A percentile compares a stretch with the other conserved stretches of the same genome.
Conservation (phyloP, 2,329 filamentous ascomycete genomes). For the Pseudocercospora cruenta region DNA sequence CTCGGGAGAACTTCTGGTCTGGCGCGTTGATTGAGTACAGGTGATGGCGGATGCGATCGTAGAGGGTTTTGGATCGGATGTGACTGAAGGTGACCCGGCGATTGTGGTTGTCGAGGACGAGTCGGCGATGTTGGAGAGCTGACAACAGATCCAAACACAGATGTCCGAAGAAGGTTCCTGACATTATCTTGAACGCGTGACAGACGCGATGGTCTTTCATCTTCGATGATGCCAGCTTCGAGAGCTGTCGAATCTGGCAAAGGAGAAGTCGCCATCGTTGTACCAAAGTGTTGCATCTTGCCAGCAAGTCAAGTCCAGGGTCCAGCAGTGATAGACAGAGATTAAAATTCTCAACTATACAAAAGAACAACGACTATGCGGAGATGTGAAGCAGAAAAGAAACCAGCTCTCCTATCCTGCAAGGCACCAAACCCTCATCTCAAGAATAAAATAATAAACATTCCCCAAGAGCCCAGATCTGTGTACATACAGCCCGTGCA, state of each 20-base stretch:
- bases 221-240: conserved; percentile 40
- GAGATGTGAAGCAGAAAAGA: conserved; percentile 6
- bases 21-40: conserved; percentile 7
- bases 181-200: conserved; percentile 39
- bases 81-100: conserved; percentile 9
- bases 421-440: conserved; percentile 21
- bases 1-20: conserved; percentile 27
- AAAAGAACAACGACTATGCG: conserved; percentile 1
- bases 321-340: not conserved
- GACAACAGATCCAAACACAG: conserved; percentile 32
- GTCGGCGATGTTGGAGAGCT: conserved; percentile 27
- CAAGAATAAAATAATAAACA: conserved; percentile 18
- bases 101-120: conserved; percentile 13
- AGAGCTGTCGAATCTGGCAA: conserved; percentile 38
- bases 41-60: conserved; percentile 19
- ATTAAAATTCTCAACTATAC: not conserved
- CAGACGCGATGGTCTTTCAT: conserved; percentile 32
- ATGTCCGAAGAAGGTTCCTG: conserved; percentile 37
- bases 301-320: not conserved
- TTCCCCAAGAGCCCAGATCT: conserved; percentile 1
- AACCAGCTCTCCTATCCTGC: conserved; percentile 14
- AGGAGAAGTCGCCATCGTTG: conserved; percentile 25
- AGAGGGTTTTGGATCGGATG: conserved; percentile 13
- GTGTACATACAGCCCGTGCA: conserved; percentile 15
- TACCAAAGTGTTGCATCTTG: conserved; percentile 23